Percentiles rank a stretch among this genome's conserved stretches.
Evolutionary conservation across 2,329 filamentous ascomycete species (phyloP).

Genomic region (Diplodia intermedia): DNA sequence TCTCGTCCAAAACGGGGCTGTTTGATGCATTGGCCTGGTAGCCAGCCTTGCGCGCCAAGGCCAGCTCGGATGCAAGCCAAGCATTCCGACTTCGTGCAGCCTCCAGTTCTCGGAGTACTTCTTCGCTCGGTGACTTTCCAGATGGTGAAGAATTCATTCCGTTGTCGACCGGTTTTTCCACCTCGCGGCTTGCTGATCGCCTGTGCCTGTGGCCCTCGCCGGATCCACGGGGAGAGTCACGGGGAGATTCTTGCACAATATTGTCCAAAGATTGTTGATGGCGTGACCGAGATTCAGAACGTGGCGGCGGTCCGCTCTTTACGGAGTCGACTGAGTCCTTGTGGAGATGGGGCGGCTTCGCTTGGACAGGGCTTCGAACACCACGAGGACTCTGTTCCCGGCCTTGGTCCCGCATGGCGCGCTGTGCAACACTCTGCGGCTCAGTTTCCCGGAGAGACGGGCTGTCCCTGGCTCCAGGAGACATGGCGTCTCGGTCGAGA

Average conservation of each 20-base stretch:
- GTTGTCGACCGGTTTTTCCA: slow-evolving; percentile 58
- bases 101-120: slow-evolving; percentile 86
- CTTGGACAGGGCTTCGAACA: slow-evolving; percentile 7
- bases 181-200: slow-evolving; percentile 42
- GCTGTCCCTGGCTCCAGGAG: slow-evolving; percentile 54
- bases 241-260: slow-evolving; percentile 23
- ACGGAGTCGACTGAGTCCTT: slow-evolving; percentile 48
- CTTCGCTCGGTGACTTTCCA: slow-evolving; percentile 71
- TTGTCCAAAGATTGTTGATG: slow-evolving; percentile 24
- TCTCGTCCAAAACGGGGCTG: slow-evolving; percentile 77
- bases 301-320: slow-evolving; percentile 1
- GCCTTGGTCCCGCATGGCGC: slow-evolving; percentile 30
- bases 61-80: slow-evolving; percentile 95
- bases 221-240: slow-evolving; percentile 15
- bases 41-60: slow-evolving; percentile 87
- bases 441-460: slow-evolving; percentile 34
- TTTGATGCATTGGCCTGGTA: slow-evolving; percentile 76
- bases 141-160: slow-evolving; percentile 66
- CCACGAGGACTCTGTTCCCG: slow-evolving; percentile 15
- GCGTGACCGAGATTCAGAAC: slow-evolving; percentile 16
- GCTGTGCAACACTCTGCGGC: slow-evolving; percentile 22
- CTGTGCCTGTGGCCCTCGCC: slow-evolving; percentile 38
- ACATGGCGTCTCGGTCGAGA: slow-evolving; percentile 56
- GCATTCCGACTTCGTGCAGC: slow-evolving; percentile 84
- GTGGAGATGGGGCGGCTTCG: slow-evolving; percentile 37